Evolutionary conservation across 805 yeast genomes (phyloP).

Genomic region (Gaillardinia entomophila): DNA sequence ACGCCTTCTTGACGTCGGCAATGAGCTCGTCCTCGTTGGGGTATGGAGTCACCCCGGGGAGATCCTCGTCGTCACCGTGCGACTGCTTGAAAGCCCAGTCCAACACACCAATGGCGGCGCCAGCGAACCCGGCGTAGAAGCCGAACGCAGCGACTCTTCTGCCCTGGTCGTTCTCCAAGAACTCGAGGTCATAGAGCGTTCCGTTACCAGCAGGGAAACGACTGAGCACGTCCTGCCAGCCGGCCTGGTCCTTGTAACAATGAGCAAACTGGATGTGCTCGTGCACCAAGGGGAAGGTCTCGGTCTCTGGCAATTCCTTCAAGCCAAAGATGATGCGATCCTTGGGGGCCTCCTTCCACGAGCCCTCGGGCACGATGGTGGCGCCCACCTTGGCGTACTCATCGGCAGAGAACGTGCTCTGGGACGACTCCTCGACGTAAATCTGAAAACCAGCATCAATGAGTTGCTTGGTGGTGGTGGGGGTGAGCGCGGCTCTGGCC

Average conservation of each 20-base stretch:
- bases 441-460: slow-evolving; percentile 84
- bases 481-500: slow-evolving; percentile 96
- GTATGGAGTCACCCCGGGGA: slow-evolving; percentile 79
- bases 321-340: slow-evolving; percentile 89
- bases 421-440: slow-evolving; percentile 81
- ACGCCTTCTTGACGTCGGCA: slow-evolving; percentile 58
- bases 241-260: slow-evolving; percentile 95
- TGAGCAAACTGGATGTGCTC: slow-evolving; percentile 99
- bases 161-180: slow-evolving; percentile 87
- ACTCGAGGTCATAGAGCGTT: slow-evolving; percentile 86
- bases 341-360: slow-evolving; percentile 88
- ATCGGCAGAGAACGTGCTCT: slow-evolving; percentile 67
- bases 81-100: slow-evolving; percentile 93
- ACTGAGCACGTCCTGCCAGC: slow-evolving; percentile 87
- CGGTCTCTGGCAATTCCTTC: slow-evolving; percentile 91
- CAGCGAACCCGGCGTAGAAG: slow-evolving; percentile 99
- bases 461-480: slow-evolving; percentile 78
- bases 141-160: slow-evolving; percentile 99
- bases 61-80: slow-evolving; percentile 58
- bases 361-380: slow-evolving; percentile 82
- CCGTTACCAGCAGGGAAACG: slow-evolving; percentile 94
- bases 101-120: slow-evolving; percentile 92
- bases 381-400: slow-evolving; percentile 85
- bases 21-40: slow-evolving; percentile 73
- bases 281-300: slow-evolving; percentile 84